Evolutionary conservation across 1,139 yeast species (phyloP).

Genomic region (Hyphopichia buzzinii): DNA sequence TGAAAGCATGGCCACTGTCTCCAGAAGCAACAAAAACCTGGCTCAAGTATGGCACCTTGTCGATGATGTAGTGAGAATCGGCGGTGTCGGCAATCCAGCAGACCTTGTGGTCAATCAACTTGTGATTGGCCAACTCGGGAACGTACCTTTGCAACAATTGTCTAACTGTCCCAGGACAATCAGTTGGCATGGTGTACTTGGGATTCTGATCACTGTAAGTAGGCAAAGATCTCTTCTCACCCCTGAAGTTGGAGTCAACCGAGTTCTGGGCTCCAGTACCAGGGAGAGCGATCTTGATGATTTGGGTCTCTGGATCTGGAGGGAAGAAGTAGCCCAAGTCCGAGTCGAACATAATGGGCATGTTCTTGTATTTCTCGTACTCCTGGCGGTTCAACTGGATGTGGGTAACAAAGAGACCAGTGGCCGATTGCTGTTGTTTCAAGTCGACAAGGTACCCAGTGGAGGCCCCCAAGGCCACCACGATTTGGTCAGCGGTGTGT

Average conservation of each 20-base stretch:
- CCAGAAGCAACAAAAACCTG: constrained; percentile 41
- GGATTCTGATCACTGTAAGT: not conserved
- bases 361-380: constrained; percentile 21
- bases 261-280: constrained; percentile 31
- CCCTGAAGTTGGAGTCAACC: constrained; percentile 21
- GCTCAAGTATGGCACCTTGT: constrained; percentile 28
- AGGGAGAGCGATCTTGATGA: constrained; percentile 38
- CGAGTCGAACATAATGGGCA: constrained; percentile 37
- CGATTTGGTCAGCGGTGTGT: constrained; percentile 24
- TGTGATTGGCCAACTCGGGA: constrained; percentile 38
- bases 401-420: constrained; percentile 36
- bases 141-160: constrained; percentile 8
- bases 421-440: constrained; percentile 31
- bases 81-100: constrained; percentile 51
- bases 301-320: constrained; percentile 31
- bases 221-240: not conserved
- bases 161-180: not conserved
- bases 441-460: constrained; percentile 27
- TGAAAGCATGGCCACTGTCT: constrained; percentile 33
- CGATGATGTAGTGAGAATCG: constrained; percentile 42
- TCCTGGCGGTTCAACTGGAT: constrained; percentile 25
- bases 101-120: constrained; percentile 30
- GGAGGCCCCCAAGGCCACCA: constrained; percentile 31
- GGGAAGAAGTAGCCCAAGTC: constrained; percentile 44
- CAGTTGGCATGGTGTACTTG: constrained; percentile 1